Base-by-base conservation (phyloP, 2,329 filamentous ascomycete species). In the Talaromyces atroroseus region DNA sequence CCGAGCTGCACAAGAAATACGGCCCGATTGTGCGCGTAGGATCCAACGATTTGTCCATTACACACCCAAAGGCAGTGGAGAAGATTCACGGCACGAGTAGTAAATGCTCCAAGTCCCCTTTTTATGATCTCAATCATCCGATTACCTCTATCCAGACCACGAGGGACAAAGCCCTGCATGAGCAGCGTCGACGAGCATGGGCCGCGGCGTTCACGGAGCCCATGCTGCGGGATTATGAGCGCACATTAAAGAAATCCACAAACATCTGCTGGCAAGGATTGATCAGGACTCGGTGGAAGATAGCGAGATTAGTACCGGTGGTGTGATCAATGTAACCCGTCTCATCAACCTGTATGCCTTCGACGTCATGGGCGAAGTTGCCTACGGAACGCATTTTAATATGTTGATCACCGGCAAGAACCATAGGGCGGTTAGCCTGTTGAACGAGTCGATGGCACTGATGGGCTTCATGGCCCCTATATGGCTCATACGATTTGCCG, bases 351-450 rank as follows among this genome's bases (percentile, higher is more conserved):
- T 73, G 26, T 78, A 72, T 61, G 68, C 63, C 23, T 78, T 75
- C 62, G 75, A 78, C 60, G 68, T 76, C 21, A 78, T 78, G 75
- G 72, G 75, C 2, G 67, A 69, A 5, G 63, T 79, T 21, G 72
- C 73, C 1, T 78, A 78, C 60, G 74, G 72, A 5, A 65, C 71
- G 51, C 63, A 74, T 21, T 54, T 58, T 10, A 24, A 53, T 42
- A 58, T 58, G 56, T n/a, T 58, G 18, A 40, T 16, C 3, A 49
- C 44, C 2, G 44, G 29, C 5, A n/a, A 42, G 10, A 49, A 18
- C 2, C 56, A 58, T 26, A 12, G 42, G 63, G 72, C 68, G 2
- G 66, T 75, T 16, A 63, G 68, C 34, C 65, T 72, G 2, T 65
- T 79, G 14, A 69, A 63, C 2, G 66, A 67, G 20, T 66, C 65